Base-by-base conservation (phyloP, 805 yeast species). In the Metschnikowia matae region DNA sequence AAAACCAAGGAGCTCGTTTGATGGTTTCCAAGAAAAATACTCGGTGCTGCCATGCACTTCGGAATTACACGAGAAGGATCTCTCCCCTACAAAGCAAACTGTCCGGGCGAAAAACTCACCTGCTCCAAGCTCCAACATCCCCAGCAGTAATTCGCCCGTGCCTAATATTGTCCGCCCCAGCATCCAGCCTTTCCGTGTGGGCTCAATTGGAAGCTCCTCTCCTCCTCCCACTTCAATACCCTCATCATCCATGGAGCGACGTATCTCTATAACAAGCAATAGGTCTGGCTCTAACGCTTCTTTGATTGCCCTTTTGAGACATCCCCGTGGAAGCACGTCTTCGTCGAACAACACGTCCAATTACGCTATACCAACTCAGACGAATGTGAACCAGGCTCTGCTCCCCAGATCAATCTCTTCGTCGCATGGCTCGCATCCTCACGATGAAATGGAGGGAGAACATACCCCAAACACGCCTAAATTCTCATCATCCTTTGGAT, bases 401-500 rank as follows among this genome's bases (percentile, higher is more conserved):
- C 52, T 70, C 18, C 74, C 78, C 0, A 56, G 69, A 44, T 70
- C 75, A 2, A 58, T 69, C 4, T 65, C 75, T 0, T 72, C 77
- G 3, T 69, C 75, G 0, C 75, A 70, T 54, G 76, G 75, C 5
- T 67, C 70, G 3, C 64, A 62, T 17, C 48, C 61, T n/a, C 61
- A 49, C n/a, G 75, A 70, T 20, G 64, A 58, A n/a, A 63, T 63
- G 38, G 50, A 53, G 29, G 52, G 53, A 2, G 71, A 66, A 18
- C 63, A 61, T 42, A 58, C 68, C 4, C 62, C 74, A 23, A 71
- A 61, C 32, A 72, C 84, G 0, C 85, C 87, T 1, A 75, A 83
- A 54, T 85, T 84, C 56, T 79, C 88, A 2, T 82, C 92, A 0
- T 84, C 91, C 0, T 85, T 85, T 64, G 87, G 88, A 0, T 82